Conservation (phyloP, 306 rosid genomes). For the Sophora flavescens region DNA sequence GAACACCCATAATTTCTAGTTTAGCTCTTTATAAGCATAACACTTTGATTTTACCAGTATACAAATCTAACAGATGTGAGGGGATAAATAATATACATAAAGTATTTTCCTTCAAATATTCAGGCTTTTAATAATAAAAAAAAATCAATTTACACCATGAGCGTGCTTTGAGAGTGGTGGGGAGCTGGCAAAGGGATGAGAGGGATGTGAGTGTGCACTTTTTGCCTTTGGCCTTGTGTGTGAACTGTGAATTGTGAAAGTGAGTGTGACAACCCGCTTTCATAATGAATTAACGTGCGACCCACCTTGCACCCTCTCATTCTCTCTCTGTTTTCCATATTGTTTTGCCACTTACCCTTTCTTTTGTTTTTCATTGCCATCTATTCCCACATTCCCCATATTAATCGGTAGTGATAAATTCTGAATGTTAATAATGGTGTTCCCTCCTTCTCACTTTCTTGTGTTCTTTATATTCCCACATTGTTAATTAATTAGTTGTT, state of each 20-base stretch:
- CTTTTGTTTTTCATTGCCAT: constrained; percentile 5
- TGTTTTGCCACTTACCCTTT: neutral
- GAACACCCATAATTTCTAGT: no score
- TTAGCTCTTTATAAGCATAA: no score
- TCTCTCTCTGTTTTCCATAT: constrained; percentile 7
- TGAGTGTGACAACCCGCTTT: constrained; percentile 51
- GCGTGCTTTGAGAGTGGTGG: neutral
- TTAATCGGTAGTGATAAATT: constrained; percentile 34
- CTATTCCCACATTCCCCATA: neutral
- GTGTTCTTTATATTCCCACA: constrained; percentile 4
- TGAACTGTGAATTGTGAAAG: constrained; percentile 44
- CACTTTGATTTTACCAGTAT: no score
- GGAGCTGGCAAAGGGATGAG: constrained; percentile 30
- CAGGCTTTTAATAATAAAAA: neutral
- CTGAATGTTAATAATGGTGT: constrained; percentile 31
- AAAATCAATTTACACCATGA: neutral
- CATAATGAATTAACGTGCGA: constrained; percentile 65
- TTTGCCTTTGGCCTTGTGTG: constrained; percentile 53
- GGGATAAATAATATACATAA: neutral
- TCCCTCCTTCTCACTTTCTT: constrained; percentile 1
- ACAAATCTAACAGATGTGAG: neutral
- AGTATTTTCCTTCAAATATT: neutral
- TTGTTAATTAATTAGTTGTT: no score
- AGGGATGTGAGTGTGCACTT: constrained; percentile 40
- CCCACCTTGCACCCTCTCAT: constrained; percentile 43